These are phyloP conservation scores for Alternaria metachromatica DNA, from an alignment of 2,329 filamentous ascomycete species.

Conservation along the genomic window DNA sequence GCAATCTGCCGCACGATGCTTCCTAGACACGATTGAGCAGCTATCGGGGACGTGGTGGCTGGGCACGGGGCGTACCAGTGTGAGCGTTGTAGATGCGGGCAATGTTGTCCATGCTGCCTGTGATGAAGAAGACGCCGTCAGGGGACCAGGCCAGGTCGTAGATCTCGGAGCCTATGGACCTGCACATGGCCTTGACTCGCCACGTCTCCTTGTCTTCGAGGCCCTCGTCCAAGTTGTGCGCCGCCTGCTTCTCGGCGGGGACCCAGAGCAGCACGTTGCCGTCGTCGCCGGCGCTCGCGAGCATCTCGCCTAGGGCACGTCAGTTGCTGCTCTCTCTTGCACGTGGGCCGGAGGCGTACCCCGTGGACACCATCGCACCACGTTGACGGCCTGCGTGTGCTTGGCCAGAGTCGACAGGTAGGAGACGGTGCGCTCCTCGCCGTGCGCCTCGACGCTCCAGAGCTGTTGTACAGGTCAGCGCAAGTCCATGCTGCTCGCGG, in stretches of 20 bases:
- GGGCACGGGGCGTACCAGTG: conserved; percentile 67
- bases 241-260: conserved; percentile 76
- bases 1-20: conserved; percentile 82
- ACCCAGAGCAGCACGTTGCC: conserved; percentile 98
- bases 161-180: conserved; percentile 92
- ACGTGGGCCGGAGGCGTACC: conserved; percentile 60
- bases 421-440: conserved; percentile 85
- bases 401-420: conserved; percentile 92
- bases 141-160: conserved; percentile 99
- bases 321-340: conserved; percentile 12
- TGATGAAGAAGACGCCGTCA: conserved; percentile 95
- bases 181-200: conserved; percentile 97
- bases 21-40: conserved; percentile 34
- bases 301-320: conserved; percentile 73
- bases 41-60: conserved; percentile 9
- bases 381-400: conserved; percentile 97
- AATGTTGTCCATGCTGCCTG: conserved; percentile 99
- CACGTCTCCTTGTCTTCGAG: conserved; percentile 95
- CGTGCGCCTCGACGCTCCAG: conserved; percentile 87
- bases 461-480: conserved; percentile 64
- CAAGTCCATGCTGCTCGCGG: not conserved
- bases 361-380: conserved; percentile 93
- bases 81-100: conserved; percentile 95
- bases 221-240: conserved; percentile 79
- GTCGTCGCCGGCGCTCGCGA: conserved; percentile 95